These are phyloP conservation scores for Zostera marina DNA, from an alignment of 116 monocot species.

Conservation along the genomic window DNA sequence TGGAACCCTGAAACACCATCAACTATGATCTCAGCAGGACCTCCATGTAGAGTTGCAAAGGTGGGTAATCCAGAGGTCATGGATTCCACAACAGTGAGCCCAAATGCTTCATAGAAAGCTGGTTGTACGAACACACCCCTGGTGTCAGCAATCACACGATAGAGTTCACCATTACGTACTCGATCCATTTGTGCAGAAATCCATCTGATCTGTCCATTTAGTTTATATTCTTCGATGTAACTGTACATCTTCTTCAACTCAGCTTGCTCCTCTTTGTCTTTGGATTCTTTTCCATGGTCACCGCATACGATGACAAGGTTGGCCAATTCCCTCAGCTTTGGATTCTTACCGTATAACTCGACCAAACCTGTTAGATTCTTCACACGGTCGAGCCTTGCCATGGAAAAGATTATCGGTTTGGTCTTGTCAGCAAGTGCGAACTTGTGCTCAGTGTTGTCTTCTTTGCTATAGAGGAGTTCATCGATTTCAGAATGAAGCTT, in stretches of 20 bases:
- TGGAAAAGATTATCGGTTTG: constrained; percentile 66
- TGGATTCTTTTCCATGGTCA: constrained; percentile 27
- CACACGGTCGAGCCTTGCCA: constrained; percentile 59
- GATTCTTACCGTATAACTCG: constrained; percentile 41
- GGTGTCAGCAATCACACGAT: constrained; percentile 44
- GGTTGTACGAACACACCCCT: constrained; percentile 51
- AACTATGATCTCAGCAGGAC: constrained; percentile 83
- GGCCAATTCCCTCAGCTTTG: constrained; percentile 5
- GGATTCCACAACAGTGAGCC: constrained; percentile 21
- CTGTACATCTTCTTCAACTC: constrained; percentile 52
- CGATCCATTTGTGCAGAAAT: constrained; percentile 59
- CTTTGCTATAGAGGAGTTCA: constrained; percentile 38
- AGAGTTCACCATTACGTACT: constrained; percentile 55
- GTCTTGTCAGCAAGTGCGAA: constrained; percentile 12
- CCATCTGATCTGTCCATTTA: constrained; percentile 56
- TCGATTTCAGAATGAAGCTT: constrained; percentile 29
- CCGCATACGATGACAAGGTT: no score
- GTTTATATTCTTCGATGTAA: constrained; percentile 43
- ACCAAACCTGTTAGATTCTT: constrained; percentile 67
- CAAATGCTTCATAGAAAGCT: not conserved
- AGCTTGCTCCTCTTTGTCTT: constrained; percentile 49
- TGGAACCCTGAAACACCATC: constrained; percentile 42
- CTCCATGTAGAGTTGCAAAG: constrained; percentile 75
- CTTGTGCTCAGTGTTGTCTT: constrained; percentile 34
- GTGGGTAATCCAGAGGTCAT: constrained; percentile 88